Base-by-base conservation (phyloP, 148 eudicot genomes). In the Diospyros lotus region DNA sequence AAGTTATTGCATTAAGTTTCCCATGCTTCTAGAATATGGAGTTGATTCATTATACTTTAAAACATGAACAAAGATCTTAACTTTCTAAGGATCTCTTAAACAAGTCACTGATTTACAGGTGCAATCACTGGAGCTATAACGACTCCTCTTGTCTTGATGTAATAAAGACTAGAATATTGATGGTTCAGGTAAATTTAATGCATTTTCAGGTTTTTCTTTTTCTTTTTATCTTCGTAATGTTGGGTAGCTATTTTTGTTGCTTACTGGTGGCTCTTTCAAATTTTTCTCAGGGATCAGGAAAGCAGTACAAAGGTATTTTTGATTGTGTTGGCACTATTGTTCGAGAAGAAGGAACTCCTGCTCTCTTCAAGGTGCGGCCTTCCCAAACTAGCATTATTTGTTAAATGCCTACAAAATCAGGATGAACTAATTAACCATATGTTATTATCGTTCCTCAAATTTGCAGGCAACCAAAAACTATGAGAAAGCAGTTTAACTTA, bases 111-210 rank as follows among this genome's bases (percentile, higher is more conserved):
- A 48, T 48, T 68, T 71, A 61, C 81, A 93, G 98, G 98, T 66
- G 96, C 91, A 65, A 82, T 93, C 67, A 91, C 96, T 48, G 98
- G 98, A 76, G 96, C 92, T 65, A 67, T 86, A 65, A 93, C 98
- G 6, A 93, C 98, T 55, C 98, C 96, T 70, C 89, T 93, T 28
- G 28, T 28, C 28, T 28, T 51, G 98, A 93, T 78, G 96, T 93
- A 59, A 86, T 93, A 77, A 93, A 93, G 74, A 93, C 98, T 58
- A 83, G 98, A 70, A n/a, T n/a, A n/a, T 80, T 93, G 78, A 93
- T 93, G 96, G 78, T 91, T 74, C 98, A 91, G 93, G 98, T 93
- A 74, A 67, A 52, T 66, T 40, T 64, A 0, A 42, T 64, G 40
- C 69, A 59, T 52, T 71, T 46, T 50, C 11, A 6, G 9, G 58